phyloP scores from a whole-genome alignment of 768 basidiomycete genomes.

The Hericium alpestre region DNA sequence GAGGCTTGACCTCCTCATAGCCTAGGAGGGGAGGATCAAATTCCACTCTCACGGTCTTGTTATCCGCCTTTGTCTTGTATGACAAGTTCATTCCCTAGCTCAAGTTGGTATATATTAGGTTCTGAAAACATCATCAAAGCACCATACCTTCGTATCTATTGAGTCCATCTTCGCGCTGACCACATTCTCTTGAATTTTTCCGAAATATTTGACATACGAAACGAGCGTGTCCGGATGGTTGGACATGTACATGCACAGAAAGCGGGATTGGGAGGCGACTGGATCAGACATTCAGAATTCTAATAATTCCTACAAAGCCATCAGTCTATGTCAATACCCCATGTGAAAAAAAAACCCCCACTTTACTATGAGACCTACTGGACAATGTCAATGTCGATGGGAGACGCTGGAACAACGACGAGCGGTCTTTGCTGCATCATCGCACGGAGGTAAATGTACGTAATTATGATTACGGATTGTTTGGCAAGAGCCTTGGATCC shows the following conservation, averaged over 20 bases:
- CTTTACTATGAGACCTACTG: no score
- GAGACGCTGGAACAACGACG: no score
- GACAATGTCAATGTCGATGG: no score
- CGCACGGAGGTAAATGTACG: no score
- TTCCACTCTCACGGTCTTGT: slow-evolving; percentile 37
- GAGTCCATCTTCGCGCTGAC: slow-evolving; percentile 58
- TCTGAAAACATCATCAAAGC: not conserved
- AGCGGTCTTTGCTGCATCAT: no score
- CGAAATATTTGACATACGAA: slow-evolving; percentile 72
- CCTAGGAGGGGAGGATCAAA: slow-evolving; percentile 65
- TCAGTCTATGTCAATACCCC: no score
- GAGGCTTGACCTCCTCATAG: slow-evolving; percentile 77
- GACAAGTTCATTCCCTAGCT: slow-evolving; percentile 58
- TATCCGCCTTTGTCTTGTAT: slow-evolving; percentile 44
- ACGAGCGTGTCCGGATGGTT: slow-evolving; percentile 77
- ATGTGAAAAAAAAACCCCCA: no score
- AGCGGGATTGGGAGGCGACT: slow-evolving; percentile 64
- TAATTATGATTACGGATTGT: not conserved
- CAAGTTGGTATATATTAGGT: not conserved
- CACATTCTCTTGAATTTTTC: slow-evolving; percentile 46
- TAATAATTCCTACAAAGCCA: no score
- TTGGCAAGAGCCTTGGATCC: slow-evolving; percentile 11
- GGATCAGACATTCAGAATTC: slow-evolving; percentile 54
- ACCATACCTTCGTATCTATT: slow-evolving; percentile 53
- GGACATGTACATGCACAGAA: slow-evolving; percentile 79